Base-by-base conservation (phyloP, 148 eudicot genomes). In the Persicaria maculosa region DNA sequence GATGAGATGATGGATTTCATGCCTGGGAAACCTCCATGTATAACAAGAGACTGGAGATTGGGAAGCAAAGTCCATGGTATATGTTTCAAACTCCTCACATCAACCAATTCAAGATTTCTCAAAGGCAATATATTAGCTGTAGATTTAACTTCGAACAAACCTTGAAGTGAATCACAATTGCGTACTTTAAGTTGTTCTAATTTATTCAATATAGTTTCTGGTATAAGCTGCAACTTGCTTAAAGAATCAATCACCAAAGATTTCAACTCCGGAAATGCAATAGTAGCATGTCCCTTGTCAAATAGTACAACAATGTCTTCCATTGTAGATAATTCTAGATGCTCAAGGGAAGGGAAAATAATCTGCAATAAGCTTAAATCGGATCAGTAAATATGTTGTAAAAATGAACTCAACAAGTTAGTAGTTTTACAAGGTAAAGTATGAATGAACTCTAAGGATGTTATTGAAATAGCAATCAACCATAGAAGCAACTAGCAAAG, bases 1-100 rank as follows among this genome's bases (percentile, higher is more conserved):
- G 68, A 61, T 61, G 68, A 61, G 68, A 61, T 25, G 44, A 61
- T 61, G 31, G 44, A 61, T 10, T 25, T 61, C 68, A 61, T 25
- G 44, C 44, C 68, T 9, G 4, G 44, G 16, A 61, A 4, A 61
- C 68, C 44, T 25, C 44, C n/a, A 61, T 4, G n/a, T 31, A 61
- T 61, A 25, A 61, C 68, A 61, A 61, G 44, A 22, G 44, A 61
- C 10, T 31, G 68, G 43, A 61, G 68, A 61, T 61, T 61, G 12
- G 68, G 44, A 31, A 61, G 68, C 68, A 31, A 61, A 11, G 5
- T 25, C 68, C 68, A 61, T 61, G 68, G 68, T 22, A 61, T 61
- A 61, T 31, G 44, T 10, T 4, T 61, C 68, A 61, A 4, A 31
- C 68, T 25, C 14, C 44, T 12, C 7, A 61, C 68, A 61, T 61